Conservation (phyloP, 2,329 filamentous ascomycete species). For the Amauroascus verrucosus region DNA sequence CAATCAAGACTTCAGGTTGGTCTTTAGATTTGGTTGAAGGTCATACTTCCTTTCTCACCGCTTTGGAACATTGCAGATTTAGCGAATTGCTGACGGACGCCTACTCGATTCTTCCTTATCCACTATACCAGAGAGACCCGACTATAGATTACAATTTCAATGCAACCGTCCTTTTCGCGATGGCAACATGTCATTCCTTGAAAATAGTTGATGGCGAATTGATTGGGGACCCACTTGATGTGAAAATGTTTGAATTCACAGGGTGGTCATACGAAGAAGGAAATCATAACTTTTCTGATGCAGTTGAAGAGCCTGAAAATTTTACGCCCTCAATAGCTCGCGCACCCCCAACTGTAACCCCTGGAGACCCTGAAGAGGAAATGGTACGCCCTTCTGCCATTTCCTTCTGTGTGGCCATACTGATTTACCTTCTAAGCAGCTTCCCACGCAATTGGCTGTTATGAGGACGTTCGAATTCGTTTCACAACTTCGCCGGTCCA, state of each 20-base stretch:
- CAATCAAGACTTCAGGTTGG: constrained; percentile 44
- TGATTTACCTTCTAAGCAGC: constrained; percentile 20
- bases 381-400: constrained; percentile 1
- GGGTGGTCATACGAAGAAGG: constrained; percentile 88
- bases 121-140: constrained; percentile 48
- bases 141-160: constrained; percentile 51
- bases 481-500: constrained; percentile 81
- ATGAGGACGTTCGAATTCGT: constrained; percentile 90
- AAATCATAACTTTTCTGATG: constrained; percentile 53
- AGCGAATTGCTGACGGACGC: constrained; percentile 64
- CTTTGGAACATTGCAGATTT: constrained; percentile 43
- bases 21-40: neutral
- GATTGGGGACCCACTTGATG: constrained; percentile 83
- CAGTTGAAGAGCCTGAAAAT: constrained; percentile 67
- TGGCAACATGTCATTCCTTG: constrained; percentile 94
- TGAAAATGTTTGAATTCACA: constrained; percentile 99
- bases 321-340: constrained; percentile 69
- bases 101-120: constrained; percentile 47
- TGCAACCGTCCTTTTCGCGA: constrained; percentile 73
- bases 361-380: constrained; percentile 17
- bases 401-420: constrained; percentile 19
- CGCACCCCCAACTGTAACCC: constrained; percentile 50
- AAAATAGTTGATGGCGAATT: constrained; percentile 78
- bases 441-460: constrained; percentile 75
- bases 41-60: neutral